Base-by-base conservation (phyloP, 441 rosid genomes). In the Daphne laureola region DNA sequence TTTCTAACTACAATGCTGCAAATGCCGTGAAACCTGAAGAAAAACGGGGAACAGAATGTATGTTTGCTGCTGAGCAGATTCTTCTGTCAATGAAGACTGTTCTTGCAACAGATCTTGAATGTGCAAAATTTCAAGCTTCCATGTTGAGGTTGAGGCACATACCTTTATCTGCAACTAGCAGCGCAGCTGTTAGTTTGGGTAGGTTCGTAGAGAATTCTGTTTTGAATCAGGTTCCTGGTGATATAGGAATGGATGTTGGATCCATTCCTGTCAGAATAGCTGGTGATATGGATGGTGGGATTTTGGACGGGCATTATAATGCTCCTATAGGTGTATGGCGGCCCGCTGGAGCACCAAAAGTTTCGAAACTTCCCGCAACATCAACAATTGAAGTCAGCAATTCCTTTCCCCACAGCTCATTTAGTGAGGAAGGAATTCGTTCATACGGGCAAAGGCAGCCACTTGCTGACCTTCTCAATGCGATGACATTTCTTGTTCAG, bases 321-420 rank as follows among this genome's bases (percentile, higher is more conserved):
- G 86, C 98, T 61, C 91, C 97, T 64, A 87, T 91, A 72, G 94
- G 96, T 56, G 99, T 91, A 62, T 95, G 99, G 99, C 96, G 99
- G 62, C 43, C 98, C 58, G 98, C 86, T 67, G 84, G 84, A 59
- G 85, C 70, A 72, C 84, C 99, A 46, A 95, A 91, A 78, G 77
- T 80, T 65, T 67, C 84, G 64, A 91, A 85, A 75, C 72, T 86
- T 64, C 9, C 38, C 6, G 68, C 71, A 61, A 76, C 90, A 31
- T 81, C 90, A 35, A 76, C 82, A 58, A 71, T 95, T 69, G 99
- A 90, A 67, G 89, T 73, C 59, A 72, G 77, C 65, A 72, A 84
- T 54, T 81, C 96, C 64, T 66, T 92, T 70, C 72, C 90, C 43
- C 84, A 81, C 65, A 77, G 74, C 73, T 77, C 92, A 54, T 83